phyloP scores from a whole-genome alignment of 1,139 yeast species.

The Meyerozyma elateridarum region DNA sequence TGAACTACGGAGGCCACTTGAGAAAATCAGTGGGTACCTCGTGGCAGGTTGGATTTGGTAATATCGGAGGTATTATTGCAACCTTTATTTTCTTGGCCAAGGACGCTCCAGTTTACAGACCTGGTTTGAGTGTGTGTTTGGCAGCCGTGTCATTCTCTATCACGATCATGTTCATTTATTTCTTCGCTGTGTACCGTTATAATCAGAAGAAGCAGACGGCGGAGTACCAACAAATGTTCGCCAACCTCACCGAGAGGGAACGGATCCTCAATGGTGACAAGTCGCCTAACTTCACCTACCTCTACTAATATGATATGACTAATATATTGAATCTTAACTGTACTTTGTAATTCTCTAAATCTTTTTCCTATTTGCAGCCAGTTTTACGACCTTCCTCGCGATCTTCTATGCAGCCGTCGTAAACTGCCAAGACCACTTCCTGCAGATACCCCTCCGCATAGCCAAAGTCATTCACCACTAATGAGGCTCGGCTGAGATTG shows the following conservation, averaged over 20 bases:
- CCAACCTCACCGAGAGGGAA: slow-evolving; percentile 41
- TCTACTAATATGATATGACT: slow-evolving; percentile 20
- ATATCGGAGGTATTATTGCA: slow-evolving; percentile 76
- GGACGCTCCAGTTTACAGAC: slow-evolving; percentile 56
- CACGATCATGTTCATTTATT: slow-evolving; percentile 39
- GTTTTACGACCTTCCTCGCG: too few species aligned
- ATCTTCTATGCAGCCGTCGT: too few species aligned
- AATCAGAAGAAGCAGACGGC: slow-evolving; percentile 40
- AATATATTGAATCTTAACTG: too few species aligned
- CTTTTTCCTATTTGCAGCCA: too few species aligned
- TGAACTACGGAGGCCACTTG: slow-evolving; percentile 66
- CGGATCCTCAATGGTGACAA: slow-evolving; percentile 57
- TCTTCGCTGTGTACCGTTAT: slow-evolving; percentile 30
- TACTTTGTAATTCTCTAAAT: too few species aligned
- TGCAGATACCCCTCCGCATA: slow-evolving; percentile 2
- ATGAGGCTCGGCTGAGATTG: not conserved
- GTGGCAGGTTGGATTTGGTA: slow-evolving; percentile 76
- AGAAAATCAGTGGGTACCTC: slow-evolving; percentile 72
- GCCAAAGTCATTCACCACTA: slow-evolving; percentile 1
- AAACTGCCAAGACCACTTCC: slow-evolving; percentile 3
- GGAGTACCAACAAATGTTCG: slow-evolving; percentile 39
- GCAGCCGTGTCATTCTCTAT: slow-evolving; percentile 52
- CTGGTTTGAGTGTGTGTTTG: slow-evolving; percentile 52
- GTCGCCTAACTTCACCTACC: slow-evolving; percentile 52
- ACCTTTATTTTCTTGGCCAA: slow-evolving; percentile 54